Conservation (phyloP, 768 basidiomycete species). For the Podaxis sp. region DNA sequence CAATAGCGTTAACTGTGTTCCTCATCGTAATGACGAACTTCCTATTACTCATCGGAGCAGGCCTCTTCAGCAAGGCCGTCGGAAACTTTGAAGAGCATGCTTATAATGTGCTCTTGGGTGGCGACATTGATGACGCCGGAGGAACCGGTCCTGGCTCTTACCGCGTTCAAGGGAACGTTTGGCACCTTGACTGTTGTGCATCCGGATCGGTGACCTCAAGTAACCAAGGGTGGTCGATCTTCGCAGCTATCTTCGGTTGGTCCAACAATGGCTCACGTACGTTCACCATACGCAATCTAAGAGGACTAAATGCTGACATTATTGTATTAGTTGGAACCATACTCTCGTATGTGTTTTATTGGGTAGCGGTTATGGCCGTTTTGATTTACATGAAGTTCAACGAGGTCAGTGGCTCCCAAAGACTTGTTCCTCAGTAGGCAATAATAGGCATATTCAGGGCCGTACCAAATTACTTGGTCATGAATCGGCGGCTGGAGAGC, state of each 20-base stretch:
- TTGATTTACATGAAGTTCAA: constrained; percentile 66
- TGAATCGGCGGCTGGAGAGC: constrained; percentile 45
- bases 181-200: constrained; percentile 83
- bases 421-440: neutral
- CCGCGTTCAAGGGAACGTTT: constrained; percentile 76
- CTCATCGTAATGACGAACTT: constrained; percentile 89
- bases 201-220: constrained; percentile 41
- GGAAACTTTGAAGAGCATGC: constrained; percentile 66
- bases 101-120: constrained; percentile 68
- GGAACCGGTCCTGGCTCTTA: constrained; percentile 85
- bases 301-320: neutral
- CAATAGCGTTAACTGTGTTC: constrained; percentile 77
- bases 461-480: constrained; percentile 56
- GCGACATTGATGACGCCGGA: constrained; percentile 59
- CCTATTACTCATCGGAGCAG: constrained; percentile 89
- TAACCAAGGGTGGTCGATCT: constrained; percentile 71
- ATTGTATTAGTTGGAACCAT: constrained; percentile 60
- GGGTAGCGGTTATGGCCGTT: constrained; percentile 72
- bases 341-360: constrained; percentile 89
- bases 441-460: constrained; percentile 35
- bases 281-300: constrained; percentile 13
- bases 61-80: constrained; percentile 80
- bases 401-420: constrained; percentile 33
- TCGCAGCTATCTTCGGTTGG: constrained; percentile 86
- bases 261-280: constrained; percentile 73